A percentile compares a stretch with the other conserved stretches of the same genome.
phyloP scores from a whole-genome alignment of 2,329 filamentous ascomycete genomes.

The Colletotrichum neosansevieriae region DNA sequence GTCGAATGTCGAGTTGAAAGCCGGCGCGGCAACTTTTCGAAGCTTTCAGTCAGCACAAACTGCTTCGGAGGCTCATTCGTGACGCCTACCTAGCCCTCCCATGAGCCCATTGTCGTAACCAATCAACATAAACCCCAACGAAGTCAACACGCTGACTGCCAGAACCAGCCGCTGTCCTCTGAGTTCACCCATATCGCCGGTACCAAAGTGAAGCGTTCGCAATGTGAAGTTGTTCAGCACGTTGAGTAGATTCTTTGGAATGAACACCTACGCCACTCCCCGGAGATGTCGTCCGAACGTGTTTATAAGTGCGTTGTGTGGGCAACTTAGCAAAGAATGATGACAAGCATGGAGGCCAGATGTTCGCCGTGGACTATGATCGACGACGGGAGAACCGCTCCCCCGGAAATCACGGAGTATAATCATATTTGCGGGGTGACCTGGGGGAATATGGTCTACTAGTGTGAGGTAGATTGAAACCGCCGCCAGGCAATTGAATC shows the following conservation, averaged over 20 bases:
- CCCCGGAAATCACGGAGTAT: conserved; percentile 24
- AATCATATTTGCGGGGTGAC: conserved; percentile 1
- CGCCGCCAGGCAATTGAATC: conserved; percentile 18
- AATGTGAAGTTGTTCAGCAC: background rate
- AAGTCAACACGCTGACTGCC: conserved; percentile 58
- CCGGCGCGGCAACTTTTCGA: conserved; percentile 51
- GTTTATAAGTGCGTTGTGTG: conserved; percentile 9
- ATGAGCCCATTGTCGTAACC: conserved; percentile 61
- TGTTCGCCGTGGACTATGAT: conserved; percentile 18
- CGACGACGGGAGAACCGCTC: conserved; percentile 11
- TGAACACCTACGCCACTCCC: too few species aligned
- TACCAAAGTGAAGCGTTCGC: background rate
- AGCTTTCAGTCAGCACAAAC: conserved; percentile 35
- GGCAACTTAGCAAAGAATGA: background rate
- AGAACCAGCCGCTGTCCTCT: conserved; percentile 53
- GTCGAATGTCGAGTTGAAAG: conserved; percentile 56
- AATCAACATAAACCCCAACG: conserved; percentile 61
- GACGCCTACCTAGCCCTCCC: conserved; percentile 50
- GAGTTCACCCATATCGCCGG: conserved; percentile 26
- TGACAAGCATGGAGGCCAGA: conserved; percentile 17
- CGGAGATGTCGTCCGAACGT: too few species aligned
- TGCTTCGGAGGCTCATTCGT: too few species aligned
- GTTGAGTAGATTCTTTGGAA: too few species aligned
- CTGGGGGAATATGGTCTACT: background rate
- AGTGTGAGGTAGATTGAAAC: background rate